Percentiles rank a stretch among this genome's conserved stretches.
Evolutionary conservation across 176 grass and related monocot species (phyloP).

Genomic region (Ampelocalamus luodianensis): DNA sequence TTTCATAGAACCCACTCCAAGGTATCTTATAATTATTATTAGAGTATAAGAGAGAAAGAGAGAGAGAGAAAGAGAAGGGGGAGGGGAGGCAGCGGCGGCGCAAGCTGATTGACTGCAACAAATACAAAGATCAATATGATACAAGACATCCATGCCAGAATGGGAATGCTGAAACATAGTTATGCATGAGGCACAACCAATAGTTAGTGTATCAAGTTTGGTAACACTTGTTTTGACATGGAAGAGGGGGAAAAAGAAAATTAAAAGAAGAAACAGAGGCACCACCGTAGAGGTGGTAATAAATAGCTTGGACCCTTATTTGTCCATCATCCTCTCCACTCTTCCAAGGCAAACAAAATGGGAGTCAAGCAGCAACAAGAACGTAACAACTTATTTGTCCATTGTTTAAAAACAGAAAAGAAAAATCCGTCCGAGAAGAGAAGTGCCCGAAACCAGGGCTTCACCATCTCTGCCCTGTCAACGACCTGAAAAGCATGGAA

Average conservation of each 20-base stretch:
- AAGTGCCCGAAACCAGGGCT: not conserved
- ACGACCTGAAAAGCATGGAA: slow-evolving; percentile 39
- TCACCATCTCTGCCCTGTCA: slow-evolving; percentile 54
- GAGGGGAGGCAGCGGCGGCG: no score
- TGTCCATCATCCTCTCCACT: slow-evolving; percentile 43
- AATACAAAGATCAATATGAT: not conserved
- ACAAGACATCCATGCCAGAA: not conserved
- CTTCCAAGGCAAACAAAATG: slow-evolving; percentile 58
- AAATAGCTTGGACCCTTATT: slow-evolving; percentile 39
- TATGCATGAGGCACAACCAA: slow-evolving; percentile 24
- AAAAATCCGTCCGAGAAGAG: not conserved
- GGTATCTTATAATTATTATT: no score
- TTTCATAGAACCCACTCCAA: no score
- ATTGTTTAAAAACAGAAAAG: slow-evolving; percentile 22
- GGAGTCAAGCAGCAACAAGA: slow-evolving; percentile 38
- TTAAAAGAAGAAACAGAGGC: not conserved
- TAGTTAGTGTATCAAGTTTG: slow-evolving; percentile 32
- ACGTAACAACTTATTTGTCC: slow-evolving; percentile 53
- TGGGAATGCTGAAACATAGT: not conserved
- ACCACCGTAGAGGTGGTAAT: slow-evolving; percentile 47
- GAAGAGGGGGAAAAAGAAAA: slow-evolving; percentile 33
- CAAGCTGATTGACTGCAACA: no score
- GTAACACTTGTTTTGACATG: slow-evolving; percentile 61
- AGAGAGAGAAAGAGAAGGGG: no score
- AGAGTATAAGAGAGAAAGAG: no score